Base-by-base conservation (phyloP, 306 rosid genomes). In the Begonia fuchsioides region DNA sequence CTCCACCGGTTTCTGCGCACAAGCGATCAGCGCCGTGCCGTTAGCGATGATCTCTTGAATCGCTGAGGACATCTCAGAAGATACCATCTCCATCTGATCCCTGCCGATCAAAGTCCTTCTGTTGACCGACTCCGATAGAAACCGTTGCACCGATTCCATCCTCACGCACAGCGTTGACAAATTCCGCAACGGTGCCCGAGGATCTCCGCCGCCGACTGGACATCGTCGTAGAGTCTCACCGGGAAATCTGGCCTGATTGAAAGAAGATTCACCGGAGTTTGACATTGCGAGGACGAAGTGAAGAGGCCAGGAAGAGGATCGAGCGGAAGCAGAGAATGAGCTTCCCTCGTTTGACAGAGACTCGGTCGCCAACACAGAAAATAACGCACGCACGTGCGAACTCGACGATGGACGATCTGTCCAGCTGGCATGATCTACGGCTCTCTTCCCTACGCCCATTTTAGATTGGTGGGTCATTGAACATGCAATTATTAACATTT, bases 11-110 rank as follows among this genome's bases (percentile, higher is more conserved):
- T 26, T 26, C 38, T 54, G 77, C 1, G 63, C 49, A 61, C 38
- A 61, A 15, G 85, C 62, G 12, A 83, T 39, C 1, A 83, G 68
- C 39, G 95, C 78, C 46, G 88, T 52, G 35, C 72, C 93, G 76
- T 72, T 72, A 68, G 59, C 69, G 13, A 76, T 56, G 54, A 59
- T 57, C 15, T 78, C 68, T 52, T 76, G 70, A 60, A 88, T 65
- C 43, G 83, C 71, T 19, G 86, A 43, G 61, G 50, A 51, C 72
- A 80, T 83, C 32, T 71, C 81, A 51, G 73, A 55, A n/a, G 93
- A 88, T 38, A 78, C 86, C 43, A 15, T 39, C 13, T 68, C 52
- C 68, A 64, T 46, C 57, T 83, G 81, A 20, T 65, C 53, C n/a
- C 18, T 12, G 65, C 56, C 53, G 66, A 83, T 19, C 2, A 65